Percentiles rank a stretch among this genome's conserved stretches.
phyloP scores from a whole-genome alignment of 2,329 filamentous ascomycete species.

The Cytospora leucostoma region DNA sequence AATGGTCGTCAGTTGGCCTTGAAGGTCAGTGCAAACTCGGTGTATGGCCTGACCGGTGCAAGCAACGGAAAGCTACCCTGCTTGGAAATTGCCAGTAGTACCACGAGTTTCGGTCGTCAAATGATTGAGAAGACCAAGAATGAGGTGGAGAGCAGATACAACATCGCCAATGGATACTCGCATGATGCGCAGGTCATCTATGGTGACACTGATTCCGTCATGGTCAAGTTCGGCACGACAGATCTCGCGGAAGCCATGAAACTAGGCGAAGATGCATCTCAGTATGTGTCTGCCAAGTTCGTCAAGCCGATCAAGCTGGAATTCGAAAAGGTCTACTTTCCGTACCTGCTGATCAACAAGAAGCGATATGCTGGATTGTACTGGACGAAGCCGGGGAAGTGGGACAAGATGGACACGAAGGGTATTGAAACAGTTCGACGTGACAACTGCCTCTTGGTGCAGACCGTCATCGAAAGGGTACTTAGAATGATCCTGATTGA shows the following conservation, averaged over 20 bases:
- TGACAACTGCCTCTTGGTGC: constrained; percentile 94
- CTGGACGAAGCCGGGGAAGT: constrained; percentile 93
- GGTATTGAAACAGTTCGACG: constrained; percentile 97
- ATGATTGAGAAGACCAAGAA: constrained; percentile 99
- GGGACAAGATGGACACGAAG: constrained; percentile 99
- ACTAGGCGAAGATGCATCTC: constrained; percentile 88
- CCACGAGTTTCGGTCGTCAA: constrained; percentile 92
- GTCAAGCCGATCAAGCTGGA: constrained; percentile 97
- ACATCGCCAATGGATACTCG: constrained; percentile 88
- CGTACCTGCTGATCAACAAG: constrained; percentile 98
- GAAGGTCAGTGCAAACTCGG: constrained; percentile 96
- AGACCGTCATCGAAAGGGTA: constrained; percentile 96
- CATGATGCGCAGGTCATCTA: constrained; percentile 98
- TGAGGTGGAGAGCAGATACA: constrained; percentile 91
- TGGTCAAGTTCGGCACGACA: constrained; percentile 96
- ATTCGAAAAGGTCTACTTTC: constrained; percentile 99
- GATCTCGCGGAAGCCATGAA: constrained; percentile 90
- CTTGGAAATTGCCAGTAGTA: constrained; percentile 92
- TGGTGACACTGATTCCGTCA: constrained; percentile 98
- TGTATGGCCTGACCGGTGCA: constrained; percentile 95
- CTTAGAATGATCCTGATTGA: constrained; percentile 95
- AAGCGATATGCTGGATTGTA: constrained; percentile 98
- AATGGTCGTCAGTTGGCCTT: constrained; percentile 95
- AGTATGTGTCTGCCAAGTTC: constrained; percentile 88
- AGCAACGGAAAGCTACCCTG: constrained; percentile 95